Evolutionary conservation across 2,329 filamentous ascomycete genomes (phyloP).

Genomic region (Fusarium sp.): DNA sequence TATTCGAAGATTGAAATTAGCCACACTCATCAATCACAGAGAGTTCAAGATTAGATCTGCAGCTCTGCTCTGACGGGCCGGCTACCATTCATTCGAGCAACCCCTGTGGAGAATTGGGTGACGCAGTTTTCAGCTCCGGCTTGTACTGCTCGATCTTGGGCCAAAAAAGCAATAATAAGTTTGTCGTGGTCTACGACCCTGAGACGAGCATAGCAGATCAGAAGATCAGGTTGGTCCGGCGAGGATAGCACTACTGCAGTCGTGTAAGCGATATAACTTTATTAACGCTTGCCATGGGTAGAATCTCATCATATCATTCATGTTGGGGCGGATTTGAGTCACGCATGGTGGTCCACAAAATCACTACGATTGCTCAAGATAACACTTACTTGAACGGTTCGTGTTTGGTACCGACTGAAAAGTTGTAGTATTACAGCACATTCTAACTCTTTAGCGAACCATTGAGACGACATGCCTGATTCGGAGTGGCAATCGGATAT

Average conservation of each 20-base stretch:
- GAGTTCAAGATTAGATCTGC: constrained; percentile 37
- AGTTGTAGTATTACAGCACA: constrained; percentile 11
- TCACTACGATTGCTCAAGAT: not conserved
- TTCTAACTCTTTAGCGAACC: constrained; percentile 3
- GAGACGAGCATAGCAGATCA: constrained; percentile 18
- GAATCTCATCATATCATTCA: not conserved
- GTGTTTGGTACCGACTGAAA: constrained; percentile 17
- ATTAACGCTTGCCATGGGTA: not conserved
- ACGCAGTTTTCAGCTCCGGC: constrained; percentile 37
- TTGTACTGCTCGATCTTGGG: constrained; percentile 20
- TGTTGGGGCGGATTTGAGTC: not conserved
- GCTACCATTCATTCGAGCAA: constrained; percentile 41
- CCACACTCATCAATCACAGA: constrained; percentile 17
- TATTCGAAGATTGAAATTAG: not conserved
- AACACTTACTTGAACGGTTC: not conserved
- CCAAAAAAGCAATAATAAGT: constrained; percentile 27
- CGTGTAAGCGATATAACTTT: not conserved
- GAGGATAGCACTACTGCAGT: not conserved
- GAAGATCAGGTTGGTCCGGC: not conserved
- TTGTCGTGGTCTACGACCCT: constrained; percentile 18
- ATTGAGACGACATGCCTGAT: constrained; percentile 11
- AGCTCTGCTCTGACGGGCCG: constrained; percentile 29
- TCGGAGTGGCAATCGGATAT: constrained; percentile 13
- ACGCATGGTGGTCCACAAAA: constrained; percentile 5
- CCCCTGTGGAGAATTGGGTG: constrained; percentile 13